Conservation (phyloP, 2,329 filamentous ascomycete species). For the Penicillium sp. region DNA sequence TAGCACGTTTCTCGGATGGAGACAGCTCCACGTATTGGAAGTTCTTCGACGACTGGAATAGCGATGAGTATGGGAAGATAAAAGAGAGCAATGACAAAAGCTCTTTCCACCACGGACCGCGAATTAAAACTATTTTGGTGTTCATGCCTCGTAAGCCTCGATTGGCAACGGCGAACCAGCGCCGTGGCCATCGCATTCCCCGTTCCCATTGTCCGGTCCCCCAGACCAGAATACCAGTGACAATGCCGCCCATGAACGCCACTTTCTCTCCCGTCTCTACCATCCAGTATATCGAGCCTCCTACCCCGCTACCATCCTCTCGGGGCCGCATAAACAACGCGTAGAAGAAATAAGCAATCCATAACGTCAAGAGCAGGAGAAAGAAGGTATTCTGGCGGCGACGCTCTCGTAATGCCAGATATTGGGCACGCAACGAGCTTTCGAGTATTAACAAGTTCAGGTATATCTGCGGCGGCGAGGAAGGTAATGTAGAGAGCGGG, state of each 20-base stretch:
- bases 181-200: conserved; percentile 86
- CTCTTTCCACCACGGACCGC: conserved; percentile 78
- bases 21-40: conserved; percentile 73
- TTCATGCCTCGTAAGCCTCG: conserved; percentile 88
- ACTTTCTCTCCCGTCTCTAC: conserved; percentile 87
- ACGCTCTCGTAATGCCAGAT: conserved; percentile 81
- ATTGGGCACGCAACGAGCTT: conserved; percentile 86
- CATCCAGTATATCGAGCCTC: conserved; percentile 94
- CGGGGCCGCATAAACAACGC: conserved; percentile 91
- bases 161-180: conserved; percentile 87
- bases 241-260: conserved; percentile 82
- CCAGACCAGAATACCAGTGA: conserved; percentile 85
- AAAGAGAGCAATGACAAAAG: conserved; percentile 68
- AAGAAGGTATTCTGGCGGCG: conserved; percentile 93
- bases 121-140: conserved; percentile 88
- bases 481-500: conserved; percentile 77
- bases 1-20: conserved; percentile 35
- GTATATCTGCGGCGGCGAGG: conserved; percentile 92
- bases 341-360: conserved; percentile 83
- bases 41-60: conserved; percentile 62
- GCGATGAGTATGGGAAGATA: conserved; percentile 70
- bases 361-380: conserved; percentile 70
- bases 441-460: conserved; percentile 97
- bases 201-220: conserved; percentile 95
- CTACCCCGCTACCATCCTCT: conserved; percentile 86